Evolutionary conservation across 2,329 filamentous ascomycete species (phyloP).

Genomic region (Curvularia verruculosa): DNA sequence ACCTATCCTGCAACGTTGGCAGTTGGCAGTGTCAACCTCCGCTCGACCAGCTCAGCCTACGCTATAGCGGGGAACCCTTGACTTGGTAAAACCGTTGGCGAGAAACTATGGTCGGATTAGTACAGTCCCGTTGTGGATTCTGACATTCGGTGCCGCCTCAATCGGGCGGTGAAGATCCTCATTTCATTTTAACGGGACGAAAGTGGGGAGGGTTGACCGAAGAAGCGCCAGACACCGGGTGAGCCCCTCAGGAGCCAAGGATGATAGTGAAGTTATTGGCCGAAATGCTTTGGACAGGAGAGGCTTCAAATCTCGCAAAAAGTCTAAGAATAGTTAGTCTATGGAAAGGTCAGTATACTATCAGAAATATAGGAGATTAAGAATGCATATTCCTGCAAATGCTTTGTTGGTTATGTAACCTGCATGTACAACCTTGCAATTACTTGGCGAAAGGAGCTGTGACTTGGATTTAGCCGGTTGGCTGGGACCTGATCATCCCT

Average conservation of each 20-base stretch:
- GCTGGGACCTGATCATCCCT: not conserved
- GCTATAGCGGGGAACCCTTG: constrained; percentile 7
- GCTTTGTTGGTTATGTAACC: not conserved
- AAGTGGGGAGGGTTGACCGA: not conserved
- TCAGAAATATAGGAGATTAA: not conserved
- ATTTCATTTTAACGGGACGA: not conserved
- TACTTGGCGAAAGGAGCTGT: not conserved
- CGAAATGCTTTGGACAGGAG: not conserved
- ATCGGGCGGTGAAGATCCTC: constrained; percentile 2
- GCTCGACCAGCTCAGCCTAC: not conserved
- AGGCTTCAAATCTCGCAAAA: not conserved
- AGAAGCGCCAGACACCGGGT: not conserved
- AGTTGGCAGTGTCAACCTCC: not conserved
- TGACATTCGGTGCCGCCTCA: not conserved
- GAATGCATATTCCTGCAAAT: not conserved
- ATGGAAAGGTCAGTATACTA: not conserved
- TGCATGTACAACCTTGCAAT: not conserved
- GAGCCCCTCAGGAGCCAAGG: not conserved
- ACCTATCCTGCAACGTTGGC: not conserved
- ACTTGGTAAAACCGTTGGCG: not conserved
- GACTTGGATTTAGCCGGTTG: not conserved
- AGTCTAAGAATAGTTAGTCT: not conserved
- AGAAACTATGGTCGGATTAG: not conserved
- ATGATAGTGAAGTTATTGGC: not conserved
- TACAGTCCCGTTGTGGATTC: not conserved